Percentiles rank a stretch among this genome's conserved stretches.
Conservation (phyloP, 106 monocot species). For the Agapanthus africanus region DNA sequence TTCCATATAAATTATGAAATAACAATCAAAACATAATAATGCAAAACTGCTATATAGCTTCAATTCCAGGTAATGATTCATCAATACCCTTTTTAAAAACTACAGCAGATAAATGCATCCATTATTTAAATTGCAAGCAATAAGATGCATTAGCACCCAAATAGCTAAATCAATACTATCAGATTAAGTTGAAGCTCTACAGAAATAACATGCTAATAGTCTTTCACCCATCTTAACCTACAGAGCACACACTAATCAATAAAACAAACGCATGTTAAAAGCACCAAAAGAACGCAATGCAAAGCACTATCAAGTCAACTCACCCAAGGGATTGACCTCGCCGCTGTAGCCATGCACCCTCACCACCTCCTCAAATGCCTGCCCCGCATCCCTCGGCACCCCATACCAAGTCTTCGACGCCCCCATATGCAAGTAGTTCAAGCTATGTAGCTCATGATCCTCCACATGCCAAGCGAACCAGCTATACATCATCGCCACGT, state of each 20-base stretch:
- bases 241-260: too few species aligned
- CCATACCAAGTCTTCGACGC: constrained; percentile 97
- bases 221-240: not conserved
- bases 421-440: constrained; percentile 91
- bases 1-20: too few species aligned
- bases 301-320: constrained; percentile 19
- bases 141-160: not conserved
- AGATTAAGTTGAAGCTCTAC: not conserved
- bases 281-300: not conserved
- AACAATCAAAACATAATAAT: too few species aligned
- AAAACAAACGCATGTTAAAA: not conserved
- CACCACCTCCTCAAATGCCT: constrained; percentile 87
- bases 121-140: not conserved
- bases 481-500: constrained; percentile 93
- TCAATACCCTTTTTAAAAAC: not conserved
- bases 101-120: not conserved
- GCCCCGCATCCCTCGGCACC: constrained; percentile 75
- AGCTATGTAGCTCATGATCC: constrained; percentile 93
- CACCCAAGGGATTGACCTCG: constrained; percentile 85
- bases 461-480: constrained; percentile 99
- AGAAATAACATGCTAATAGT: not conserved
- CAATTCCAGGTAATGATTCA: too few species aligned
- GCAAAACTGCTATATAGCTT: too few species aligned
- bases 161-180: not conserved
- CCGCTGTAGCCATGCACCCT: constrained; percentile 83